Evolutionary conservation across 108 stramenopile genomes (phyloP).

Genomic region (Cyclostephanos invisitatus): DNA sequence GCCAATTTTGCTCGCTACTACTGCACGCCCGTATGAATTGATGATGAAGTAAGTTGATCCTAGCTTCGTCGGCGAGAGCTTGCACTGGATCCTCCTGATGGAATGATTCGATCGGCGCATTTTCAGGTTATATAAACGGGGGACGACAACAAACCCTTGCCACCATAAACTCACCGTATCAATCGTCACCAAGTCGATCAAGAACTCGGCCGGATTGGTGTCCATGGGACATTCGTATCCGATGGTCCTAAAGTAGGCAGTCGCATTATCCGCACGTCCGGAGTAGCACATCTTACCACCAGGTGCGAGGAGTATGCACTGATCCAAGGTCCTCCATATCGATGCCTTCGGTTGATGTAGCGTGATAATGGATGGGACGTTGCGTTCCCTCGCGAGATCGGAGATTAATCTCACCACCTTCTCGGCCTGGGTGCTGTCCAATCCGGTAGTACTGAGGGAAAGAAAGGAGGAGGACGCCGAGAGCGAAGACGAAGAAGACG

Average conservation of each 20-base stretch:
- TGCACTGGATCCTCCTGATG: slow-evolving; percentile 53
- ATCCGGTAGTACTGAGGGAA: slow-evolving; percentile 59
- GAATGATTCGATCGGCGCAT: too few species aligned
- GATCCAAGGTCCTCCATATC: slow-evolving; percentile 69
- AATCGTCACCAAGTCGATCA: slow-evolving; percentile 80
- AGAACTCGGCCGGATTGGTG: slow-evolving; percentile 87
- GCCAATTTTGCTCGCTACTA: slow-evolving; percentile 20
- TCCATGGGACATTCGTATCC: slow-evolving; percentile 68
- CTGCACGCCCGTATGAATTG: slow-evolving; percentile 35
- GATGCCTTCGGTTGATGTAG: slow-evolving; percentile 79
- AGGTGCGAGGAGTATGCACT: slow-evolving; percentile 68
- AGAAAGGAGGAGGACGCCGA: background rate
- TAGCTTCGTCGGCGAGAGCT: slow-evolving; percentile 46
- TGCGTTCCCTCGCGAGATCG: slow-evolving; percentile 50
- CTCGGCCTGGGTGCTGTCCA: slow-evolving; percentile 70
- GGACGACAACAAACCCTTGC: background rate
- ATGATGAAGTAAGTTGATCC: slow-evolving; percentile 57
- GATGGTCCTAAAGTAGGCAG: slow-evolving; percentile 62
- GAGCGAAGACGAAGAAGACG: too few species aligned
- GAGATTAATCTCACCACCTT: slow-evolving; percentile 65
- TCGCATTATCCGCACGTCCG: slow-evolving; percentile 52
- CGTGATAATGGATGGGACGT: slow-evolving; percentile 68
- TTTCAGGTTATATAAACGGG: background rate
- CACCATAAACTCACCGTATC: slow-evolving; percentile 36
- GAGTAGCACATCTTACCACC: slow-evolving; percentile 75